Conservation (phyloP, 805 yeast genomes). For the Ogataea paraovalis region DNA sequence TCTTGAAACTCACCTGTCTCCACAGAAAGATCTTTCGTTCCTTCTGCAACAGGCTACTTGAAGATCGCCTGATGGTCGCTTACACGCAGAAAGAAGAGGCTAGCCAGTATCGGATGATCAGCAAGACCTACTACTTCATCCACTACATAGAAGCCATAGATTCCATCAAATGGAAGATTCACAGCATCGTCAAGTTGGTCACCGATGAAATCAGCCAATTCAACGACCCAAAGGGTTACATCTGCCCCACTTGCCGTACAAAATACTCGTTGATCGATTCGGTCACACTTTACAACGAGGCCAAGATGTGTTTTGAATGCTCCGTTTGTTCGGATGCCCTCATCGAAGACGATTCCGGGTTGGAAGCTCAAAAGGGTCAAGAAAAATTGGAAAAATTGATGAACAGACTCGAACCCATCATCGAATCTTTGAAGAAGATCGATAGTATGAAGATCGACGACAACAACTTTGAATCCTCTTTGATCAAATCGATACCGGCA, state of each 20-base stretch:
- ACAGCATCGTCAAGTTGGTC: slow-evolving; percentile 70
- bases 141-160: slow-evolving; percentile 93
- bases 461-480: slow-evolving; percentile 82
- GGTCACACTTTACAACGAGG: slow-evolving; percentile 73
- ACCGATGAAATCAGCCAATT: slow-evolving; percentile 81
- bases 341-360: slow-evolving; percentile 84
- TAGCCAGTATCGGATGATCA: slow-evolving; percentile 59
- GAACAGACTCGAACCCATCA: slow-evolving; percentile 86
- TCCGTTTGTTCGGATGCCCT: slow-evolving; percentile 75
- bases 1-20: slow-evolving; percentile 74
- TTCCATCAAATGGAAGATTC: slow-evolving; percentile 94
- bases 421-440: slow-evolving; percentile 74
- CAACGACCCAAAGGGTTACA: slow-evolving; percentile 89
- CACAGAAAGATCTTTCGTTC: slow-evolving; percentile 84
- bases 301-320: slow-evolving; percentile 76
- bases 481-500: slow-evolving; percentile 81
- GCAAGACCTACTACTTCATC: slow-evolving; percentile 75
- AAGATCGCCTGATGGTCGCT: slow-evolving; percentile 71
- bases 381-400: slow-evolving; percentile 76
- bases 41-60: slow-evolving; percentile 73
- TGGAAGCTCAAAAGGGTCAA: slow-evolving; percentile 77
- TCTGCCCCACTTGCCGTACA: slow-evolving; percentile 81
- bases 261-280: slow-evolving; percentile 87
- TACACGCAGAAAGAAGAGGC: slow-evolving; percentile 72
- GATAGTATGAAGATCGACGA: slow-evolving; percentile 80